Base-by-base conservation (phyloP, 1,139 yeast species). In the Saccharomyces hybrid region DNA sequence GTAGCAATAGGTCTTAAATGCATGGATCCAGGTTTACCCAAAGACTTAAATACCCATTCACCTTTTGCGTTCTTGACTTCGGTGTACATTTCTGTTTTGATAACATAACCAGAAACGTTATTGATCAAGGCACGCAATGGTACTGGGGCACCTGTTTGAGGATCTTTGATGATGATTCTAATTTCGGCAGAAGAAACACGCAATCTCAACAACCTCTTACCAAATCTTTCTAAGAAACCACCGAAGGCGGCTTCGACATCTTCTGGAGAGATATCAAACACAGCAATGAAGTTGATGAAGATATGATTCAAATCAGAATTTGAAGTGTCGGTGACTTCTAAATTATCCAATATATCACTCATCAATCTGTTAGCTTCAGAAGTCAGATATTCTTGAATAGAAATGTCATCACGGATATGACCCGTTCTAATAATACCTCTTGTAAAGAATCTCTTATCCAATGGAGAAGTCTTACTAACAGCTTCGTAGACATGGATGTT, bases 191-290 rank as follows among this genome's bases (percentile, higher is more conserved):
- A 91, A 52, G 98, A 90, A 52, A 93, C 95, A 69, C 99, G 84
- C 67, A 95, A 80, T 75, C 98, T 84, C 96, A 98, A 88, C 68
- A 93, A 80, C 72, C 98, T 83, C 76, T 97, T 83, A 60, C 99
- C 99, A 63, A 93, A 93, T 74, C 99, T 84, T 74, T 93, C 98
- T 75, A 95, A 79, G 83, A 93, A 93, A 25, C 97, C 95, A 59
- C 96, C 98, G 73, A 93, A 90, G 8, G 99, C 98, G 59, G 93
- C 91, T 74, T 91, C 97, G 60, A 93, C 97, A 74, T 93, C 98
- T 66, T 86, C 89, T 50, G 98, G 97, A 56, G 88, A 83, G 56
- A 93, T 87, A 63, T 90, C 90, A 78, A 95, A 93, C 38, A 88
- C 93, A 59, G 97, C 96, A 50, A 97, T 86, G 73, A 93, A 93